Evolutionary conservation across 2,329 filamentous ascomycete species (phyloP).

Genomic region (Botrytis cinerea): DNA sequence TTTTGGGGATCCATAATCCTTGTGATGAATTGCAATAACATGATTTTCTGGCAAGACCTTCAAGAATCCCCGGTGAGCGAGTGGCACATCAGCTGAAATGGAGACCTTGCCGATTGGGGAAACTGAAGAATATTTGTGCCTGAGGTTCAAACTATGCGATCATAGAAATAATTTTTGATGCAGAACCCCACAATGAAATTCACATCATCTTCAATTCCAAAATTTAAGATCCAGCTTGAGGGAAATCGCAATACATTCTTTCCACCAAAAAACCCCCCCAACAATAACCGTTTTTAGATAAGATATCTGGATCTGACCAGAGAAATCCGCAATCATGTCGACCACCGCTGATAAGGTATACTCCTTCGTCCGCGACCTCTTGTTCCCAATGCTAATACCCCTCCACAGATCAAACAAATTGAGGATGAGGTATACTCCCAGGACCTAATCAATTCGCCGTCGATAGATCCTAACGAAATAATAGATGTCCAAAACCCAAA

Average conservation of each 20-base stretch:
- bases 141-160: constrained; percentile 11
- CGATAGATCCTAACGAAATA: constrained; percentile 27
- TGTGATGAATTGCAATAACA: background rate
- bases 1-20: constrained; percentile 36
- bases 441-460: constrained; percentile 27
- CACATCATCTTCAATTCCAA: constrained; percentile 12
- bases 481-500: constrained; percentile 93
- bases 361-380: background rate
- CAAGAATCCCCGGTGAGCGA: background rate
- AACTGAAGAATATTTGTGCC: background rate
- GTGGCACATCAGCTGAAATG: background rate
- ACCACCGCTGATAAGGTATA: constrained; percentile 93
- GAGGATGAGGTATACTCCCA: constrained; percentile 76
- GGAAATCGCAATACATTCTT: background rate
- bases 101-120: background rate
- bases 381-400: constrained; percentile 30
- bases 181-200: constrained; percentile 19
- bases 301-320: constrained; percentile 1
- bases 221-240: constrained; percentile 8
- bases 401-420: constrained; percentile 84
- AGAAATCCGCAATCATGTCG: constrained; percentile 65
- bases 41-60: background rate
- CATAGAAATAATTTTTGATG: constrained; percentile 20
- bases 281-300: background rate
- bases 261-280: background rate